phyloP scores from a whole-genome alignment of 2,329 filamentous ascomycete genomes.

The Aspergillus sp. region DNA sequence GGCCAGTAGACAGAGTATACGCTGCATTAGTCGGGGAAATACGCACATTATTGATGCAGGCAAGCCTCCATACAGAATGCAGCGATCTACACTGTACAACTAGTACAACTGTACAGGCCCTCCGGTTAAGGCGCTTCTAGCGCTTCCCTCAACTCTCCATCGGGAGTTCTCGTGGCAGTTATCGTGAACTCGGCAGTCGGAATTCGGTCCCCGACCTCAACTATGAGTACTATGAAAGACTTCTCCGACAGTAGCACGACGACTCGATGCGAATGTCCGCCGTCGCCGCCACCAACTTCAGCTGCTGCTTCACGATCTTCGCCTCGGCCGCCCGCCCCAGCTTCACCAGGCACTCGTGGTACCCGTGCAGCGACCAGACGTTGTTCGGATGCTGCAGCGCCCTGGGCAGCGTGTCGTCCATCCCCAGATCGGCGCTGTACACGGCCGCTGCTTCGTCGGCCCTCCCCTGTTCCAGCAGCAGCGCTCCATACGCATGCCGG shows the following conservation, averaged over 20 bases:
- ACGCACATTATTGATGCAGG: too few relatives aligned
- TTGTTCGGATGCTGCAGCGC: constrained; percentile 69
- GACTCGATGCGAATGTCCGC: constrained; percentile 61
- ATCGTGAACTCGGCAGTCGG: not conserved
- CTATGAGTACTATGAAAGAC: too few relatives aligned
- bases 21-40: too few relatives aligned
- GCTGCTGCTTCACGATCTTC: constrained; percentile 47
- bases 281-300: constrained; percentile 54
- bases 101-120: too few relatives aligned
- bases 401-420: constrained; percentile 61
- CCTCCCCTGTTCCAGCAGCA: constrained; percentile 66
- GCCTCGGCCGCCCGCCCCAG: constrained; percentile 54
- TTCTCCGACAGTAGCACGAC: constrained; percentile 60
- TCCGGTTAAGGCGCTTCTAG: not conserved
- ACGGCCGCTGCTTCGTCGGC: constrained; percentile 56
- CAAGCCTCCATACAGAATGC: too few relatives aligned
- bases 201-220: too few relatives aligned
- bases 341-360: constrained; percentile 65
- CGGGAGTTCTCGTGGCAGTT: not conserved
- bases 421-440: constrained; percentile 63
- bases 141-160: not conserved
- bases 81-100: too few relatives aligned
- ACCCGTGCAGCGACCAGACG: constrained; percentile 73
- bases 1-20: too few relatives aligned
- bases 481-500: constrained; percentile 68